These are phyloP conservation scores for Adansonia gregorii DNA, from an alignment of 441 rosid genomes.

Conservation along the genomic window DNA sequence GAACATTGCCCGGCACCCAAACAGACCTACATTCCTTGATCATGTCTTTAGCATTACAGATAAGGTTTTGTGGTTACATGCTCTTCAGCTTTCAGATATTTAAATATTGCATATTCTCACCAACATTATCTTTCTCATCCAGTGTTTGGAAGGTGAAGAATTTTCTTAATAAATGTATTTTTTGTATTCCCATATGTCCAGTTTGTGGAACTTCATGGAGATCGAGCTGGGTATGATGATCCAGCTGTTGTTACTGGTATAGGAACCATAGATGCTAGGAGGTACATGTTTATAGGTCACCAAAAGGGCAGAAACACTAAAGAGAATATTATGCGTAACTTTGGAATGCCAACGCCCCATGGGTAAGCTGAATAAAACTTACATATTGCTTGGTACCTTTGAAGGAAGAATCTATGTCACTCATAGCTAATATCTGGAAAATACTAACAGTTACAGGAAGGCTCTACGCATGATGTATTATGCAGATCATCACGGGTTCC, in stretches of 20 bases:
- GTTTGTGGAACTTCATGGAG: conserved; percentile 99
- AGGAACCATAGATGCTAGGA: conserved; percentile 82
- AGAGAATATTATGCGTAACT: conserved; percentile 87
- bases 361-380: conserved; percentile 58
- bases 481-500: conserved; percentile 94
- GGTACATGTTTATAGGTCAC: conserved; percentile 95
- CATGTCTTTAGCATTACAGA: conserved; percentile 88
- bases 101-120: background rate
- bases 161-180: conserved; percentile 23
- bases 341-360: conserved; percentile 99
- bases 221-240: conserved; percentile 94
- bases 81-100: conserved; percentile 24
- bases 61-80: conserved; percentile 57
- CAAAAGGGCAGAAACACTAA: conserved; percentile 98
- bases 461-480: conserved; percentile 92
- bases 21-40: conserved; percentile 96
- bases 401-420: conserved; percentile 17
- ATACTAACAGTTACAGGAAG: conserved; percentile 73
- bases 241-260: conserved; percentile 95
- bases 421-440: conserved; percentile 22
- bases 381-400: background rate
- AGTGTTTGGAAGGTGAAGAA: conserved; percentile 1
- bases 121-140: background rate
- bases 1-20: conserved; percentile 93
- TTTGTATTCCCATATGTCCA: conserved; percentile 37